Evolutionary conservation across 2,329 filamentous ascomycete genomes (phyloP).

Genomic region (Cytospora piceae): DNA sequence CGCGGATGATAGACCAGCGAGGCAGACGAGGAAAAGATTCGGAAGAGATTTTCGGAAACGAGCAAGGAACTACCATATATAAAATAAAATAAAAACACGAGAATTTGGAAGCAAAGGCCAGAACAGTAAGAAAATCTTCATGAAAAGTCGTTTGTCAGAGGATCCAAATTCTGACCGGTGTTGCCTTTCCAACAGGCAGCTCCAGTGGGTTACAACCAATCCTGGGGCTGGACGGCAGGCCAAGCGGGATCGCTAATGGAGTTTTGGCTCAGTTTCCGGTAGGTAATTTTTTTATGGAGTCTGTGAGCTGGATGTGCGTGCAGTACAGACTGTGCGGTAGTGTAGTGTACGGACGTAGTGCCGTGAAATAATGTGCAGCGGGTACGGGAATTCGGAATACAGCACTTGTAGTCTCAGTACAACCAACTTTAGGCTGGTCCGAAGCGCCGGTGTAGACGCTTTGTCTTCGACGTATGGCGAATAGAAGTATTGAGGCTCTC

Average conservation of each 20-base stretch:
- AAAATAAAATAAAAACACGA: conserved; percentile 1
- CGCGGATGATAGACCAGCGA: background rate
- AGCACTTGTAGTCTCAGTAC: conserved; percentile 5
- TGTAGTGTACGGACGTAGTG: conserved; percentile 5
- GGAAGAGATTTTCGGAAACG: conserved; percentile 13
- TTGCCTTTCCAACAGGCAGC: conserved; percentile 32
- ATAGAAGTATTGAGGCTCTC: conserved; percentile 24
- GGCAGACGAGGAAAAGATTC: background rate
- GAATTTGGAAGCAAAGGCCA: conserved; percentile 17
- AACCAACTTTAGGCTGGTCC: conserved; percentile 23
- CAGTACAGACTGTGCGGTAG: conserved; percentile 28
- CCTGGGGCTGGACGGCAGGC: conserved; percentile 27
- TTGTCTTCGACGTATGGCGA: conserved; percentile 27
- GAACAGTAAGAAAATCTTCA: conserved; percentile 30
- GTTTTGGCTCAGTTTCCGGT: conserved; percentile 28
- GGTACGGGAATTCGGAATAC: conserved; percentile 13
- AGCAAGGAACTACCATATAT: conserved; percentile 8
- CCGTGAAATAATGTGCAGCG: conserved; percentile 26
- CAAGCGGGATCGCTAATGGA: conserved; percentile 30
- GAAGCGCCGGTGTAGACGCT: conserved; percentile 28
- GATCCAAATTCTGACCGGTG: conserved; percentile 25
- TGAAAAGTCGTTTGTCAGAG: conserved; percentile 29
- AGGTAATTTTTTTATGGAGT: conserved; percentile 30
- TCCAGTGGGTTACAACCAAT: conserved; percentile 29
- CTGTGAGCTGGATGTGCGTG: conserved; percentile 29